These are phyloP conservation scores for Raddia guianensis DNA, from an alignment of 176 grass and related monocot species.

Conservation along the genomic window DNA sequence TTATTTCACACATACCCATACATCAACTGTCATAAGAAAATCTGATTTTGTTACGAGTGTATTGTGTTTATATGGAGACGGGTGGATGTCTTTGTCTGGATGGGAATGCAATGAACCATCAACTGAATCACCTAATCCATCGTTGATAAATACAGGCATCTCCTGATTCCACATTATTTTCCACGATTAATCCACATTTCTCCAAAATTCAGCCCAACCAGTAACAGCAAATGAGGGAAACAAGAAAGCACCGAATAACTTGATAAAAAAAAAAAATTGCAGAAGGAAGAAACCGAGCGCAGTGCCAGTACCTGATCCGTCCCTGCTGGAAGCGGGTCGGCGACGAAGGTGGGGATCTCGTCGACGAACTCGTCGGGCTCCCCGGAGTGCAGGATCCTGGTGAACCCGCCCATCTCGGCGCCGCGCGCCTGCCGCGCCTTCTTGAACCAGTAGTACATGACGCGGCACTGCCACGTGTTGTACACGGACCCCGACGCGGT, in stretches of 20 bases:
- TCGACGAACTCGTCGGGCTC: constrained; percentile 59
- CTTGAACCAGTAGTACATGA: constrained; percentile 99
- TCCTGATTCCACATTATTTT: background rate
- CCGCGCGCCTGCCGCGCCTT: constrained; percentile 44
- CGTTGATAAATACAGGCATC: background rate
- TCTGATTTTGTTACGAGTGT: background rate
- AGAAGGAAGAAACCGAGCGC: background rate
- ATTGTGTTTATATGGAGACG: background rate
- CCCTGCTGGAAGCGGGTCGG: constrained; percentile 70
- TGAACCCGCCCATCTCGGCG: constrained; percentile 89
- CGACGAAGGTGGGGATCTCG: constrained; percentile 96
- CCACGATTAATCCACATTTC: background rate
- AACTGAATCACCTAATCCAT: background rate
- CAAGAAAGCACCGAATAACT: background rate
- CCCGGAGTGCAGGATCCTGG: constrained; percentile 91
- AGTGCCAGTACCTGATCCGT: constrained; percentile 72
- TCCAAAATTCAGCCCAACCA: background rate
- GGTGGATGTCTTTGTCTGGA: background rate
- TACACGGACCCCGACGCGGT: constrained; percentile 72
- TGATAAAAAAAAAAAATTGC: background rate
- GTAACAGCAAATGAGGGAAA: background rate
- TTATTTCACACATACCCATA: background rate
- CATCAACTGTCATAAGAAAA: background rate
- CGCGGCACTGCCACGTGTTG: constrained; percentile 90
- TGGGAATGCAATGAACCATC: background rate